Evolutionary conservation across 2,329 filamentous ascomycete species (phyloP).

Genomic region (Daldinia eschscholtzii): DNA sequence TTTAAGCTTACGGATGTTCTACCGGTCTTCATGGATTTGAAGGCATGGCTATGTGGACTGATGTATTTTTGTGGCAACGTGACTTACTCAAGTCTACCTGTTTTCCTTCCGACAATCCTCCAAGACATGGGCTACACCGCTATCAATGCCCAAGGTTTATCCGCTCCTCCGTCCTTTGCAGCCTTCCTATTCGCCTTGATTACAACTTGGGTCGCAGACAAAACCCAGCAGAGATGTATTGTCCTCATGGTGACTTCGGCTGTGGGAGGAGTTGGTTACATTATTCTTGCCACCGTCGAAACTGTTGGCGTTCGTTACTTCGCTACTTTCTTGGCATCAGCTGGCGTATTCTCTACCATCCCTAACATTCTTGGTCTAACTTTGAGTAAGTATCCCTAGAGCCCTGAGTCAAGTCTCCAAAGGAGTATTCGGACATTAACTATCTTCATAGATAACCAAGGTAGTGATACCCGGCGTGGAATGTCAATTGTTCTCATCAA

Average conservation of each 20-base stretch:
- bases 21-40: constrained; percentile 71
- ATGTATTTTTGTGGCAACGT: constrained; percentile 93
- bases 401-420: neutral
- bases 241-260: constrained; percentile 41
- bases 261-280: constrained; percentile 48
- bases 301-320: constrained; percentile 60
- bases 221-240: constrained; percentile 48
- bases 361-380: constrained; percentile 47
- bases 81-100: constrained; percentile 86
- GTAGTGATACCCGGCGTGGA: constrained; percentile 47
- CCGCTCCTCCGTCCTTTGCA: constrained; percentile 47
- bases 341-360: constrained; percentile 54
- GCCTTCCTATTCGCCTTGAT: constrained; percentile 47
- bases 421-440: constrained; percentile 14
- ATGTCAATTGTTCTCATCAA: constrained; percentile 49
- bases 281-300: constrained; percentile 49
- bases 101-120: constrained; percentile 87
- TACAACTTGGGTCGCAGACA: constrained; percentile 48
- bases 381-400: constrained; percentile 42
- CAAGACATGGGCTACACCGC: constrained; percentile 76
- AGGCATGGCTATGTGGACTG: constrained; percentile 78
- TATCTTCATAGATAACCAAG: constrained; percentile 46
- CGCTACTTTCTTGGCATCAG: constrained; percentile 61
- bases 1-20: constrained; percentile 69
- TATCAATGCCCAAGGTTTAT: constrained; percentile 47